Evolutionary conservation across 495 filamentous ascomycete species (phyloP), one percentile per base, ranked within the genome.

Genomic region (Astrothelium subdiscretum): DNA sequence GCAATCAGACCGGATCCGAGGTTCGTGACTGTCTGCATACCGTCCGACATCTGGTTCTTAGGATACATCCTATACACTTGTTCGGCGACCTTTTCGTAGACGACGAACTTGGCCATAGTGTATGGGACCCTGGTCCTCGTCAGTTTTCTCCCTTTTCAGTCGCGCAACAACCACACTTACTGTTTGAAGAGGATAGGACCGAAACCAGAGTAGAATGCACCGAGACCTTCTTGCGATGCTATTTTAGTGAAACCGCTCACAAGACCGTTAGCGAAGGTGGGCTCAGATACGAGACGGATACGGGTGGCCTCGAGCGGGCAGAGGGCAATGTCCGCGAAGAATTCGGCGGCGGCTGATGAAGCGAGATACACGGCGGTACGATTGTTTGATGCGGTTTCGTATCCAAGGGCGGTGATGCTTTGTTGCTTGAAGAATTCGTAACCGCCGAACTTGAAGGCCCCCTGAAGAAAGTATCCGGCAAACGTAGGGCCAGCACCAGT

Each of bases 31-130:
- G 94, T 98, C 81, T 96, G 90, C 65, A 79, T 74, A 69, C 79
- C 81, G 70, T 86, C 79, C 70, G 88, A 88, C 72, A 89, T 74
- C 59, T 77, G 78, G 68, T 83, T 77, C 83, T 97, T 97, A 83
- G 92, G 87, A 69, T 87, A 82, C 60, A 71, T 61, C 66, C 73
- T 66, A 84, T 84, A 97, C 80, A 90, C 71, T 57, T 80, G 64
- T 81, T 98, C 95, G 69, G 86, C 77, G 72, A 90, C 89, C 85
- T 97, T 97, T 83, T 98, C 94, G 86, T 87, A 97, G 69, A 96
- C 94, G 77, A 96, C 94, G 84, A 98, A 98, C 83, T 98, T 98
- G 82, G 95, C 82, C 94, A 98, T 97, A 75, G 94, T 98, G 82
- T 98, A 98, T 64, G 94, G 94, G 76, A 98, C 88, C 84, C 90